Base-by-base conservation (phyloP, 106 monocot species). In the Gastrodia elata region DNA sequence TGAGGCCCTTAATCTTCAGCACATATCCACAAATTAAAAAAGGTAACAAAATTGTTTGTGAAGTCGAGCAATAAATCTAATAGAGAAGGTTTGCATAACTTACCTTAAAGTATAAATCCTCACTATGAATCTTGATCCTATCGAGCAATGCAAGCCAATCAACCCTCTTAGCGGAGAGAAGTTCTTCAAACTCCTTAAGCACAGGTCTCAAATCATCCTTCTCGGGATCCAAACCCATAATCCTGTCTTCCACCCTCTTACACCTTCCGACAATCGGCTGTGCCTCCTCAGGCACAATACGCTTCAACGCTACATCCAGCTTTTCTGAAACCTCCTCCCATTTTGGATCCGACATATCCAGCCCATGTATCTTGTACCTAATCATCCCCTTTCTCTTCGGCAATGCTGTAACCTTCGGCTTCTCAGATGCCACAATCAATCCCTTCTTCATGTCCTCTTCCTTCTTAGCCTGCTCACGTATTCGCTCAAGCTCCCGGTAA, bases 71-170 rank as follows among this genome's bases (percentile, higher is more conserved):
- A 28, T 16, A 65, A 67, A 67, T 38, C 0, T 34, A 38, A 67
- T 38, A 37, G 37, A 20, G 40, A 65, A 72, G 35, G 25, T 44
- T 28, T 30, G 41, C 11, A 38, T 79, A 72, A n/a, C 82, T 58
- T 39, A 98, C 97, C 97, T 98, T 93, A 55, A 85, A 77, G 71
- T 93, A 85, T 20, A 93, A 18, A 68, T 78, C 71, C 26, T 75
- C 39, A 78, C 79, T 88, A 30, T 64, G 57, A 14, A 88, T 75
- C 49, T 88, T 84, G 70, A 93, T 82, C 84, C 84, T 82, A n/a
- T 73, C 84, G 27, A 98, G 88, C 74, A 98, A 74, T 6, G 82
- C 86, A 67, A 82, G 73, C 93, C 93, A 93, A 76, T 98, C 97
- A 13, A 83, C 84, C 76, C 86, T 88, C 73, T 39, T 90, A 13